phyloP scores from a whole-genome alignment of 257 asterid genomes.

The Solanum pinnatisectum region DNA sequence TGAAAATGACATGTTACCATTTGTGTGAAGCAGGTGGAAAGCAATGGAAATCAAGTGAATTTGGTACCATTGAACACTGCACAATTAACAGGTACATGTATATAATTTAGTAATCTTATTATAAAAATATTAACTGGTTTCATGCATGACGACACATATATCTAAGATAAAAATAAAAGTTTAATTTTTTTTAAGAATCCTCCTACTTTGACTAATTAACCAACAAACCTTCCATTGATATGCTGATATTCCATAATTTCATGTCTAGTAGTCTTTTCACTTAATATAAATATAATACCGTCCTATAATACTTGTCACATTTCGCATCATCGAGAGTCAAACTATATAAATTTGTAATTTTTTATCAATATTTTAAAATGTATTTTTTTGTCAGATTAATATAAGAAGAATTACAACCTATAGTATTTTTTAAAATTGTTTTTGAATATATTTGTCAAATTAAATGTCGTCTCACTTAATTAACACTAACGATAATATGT shows the following conservation, averaged over 20 bases:
- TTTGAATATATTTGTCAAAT: too few species aligned
- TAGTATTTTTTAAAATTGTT: too few species aligned
- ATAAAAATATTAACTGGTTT: neutral
- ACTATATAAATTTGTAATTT: neutral
- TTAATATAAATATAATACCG: too few species aligned
- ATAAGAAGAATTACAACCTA: too few species aligned
- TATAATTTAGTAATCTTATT: neutral
- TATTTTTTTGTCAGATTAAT: neutral
- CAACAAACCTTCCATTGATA: neutral
- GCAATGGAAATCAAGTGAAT: slow-evolving; percentile 20
- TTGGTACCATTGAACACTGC: neutral
- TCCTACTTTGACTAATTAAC: neutral
- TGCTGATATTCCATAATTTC: neutral
- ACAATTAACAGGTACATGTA: neutral
- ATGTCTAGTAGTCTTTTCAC: neutral
- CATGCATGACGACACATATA: neutral
- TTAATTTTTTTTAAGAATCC: neutral
- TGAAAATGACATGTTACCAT: neutral
- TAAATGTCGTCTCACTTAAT: neutral
- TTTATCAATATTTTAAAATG: neutral
- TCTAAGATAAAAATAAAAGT: neutral
- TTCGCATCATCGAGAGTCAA: neutral
- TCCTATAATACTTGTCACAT: neutral
- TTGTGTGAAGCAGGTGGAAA: slow-evolving; percentile 25
- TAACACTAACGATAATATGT: too few species aligned